Evolutionary conservation across 345 rosid species (phyloP).

Genomic region (Moricandia arvensis): DNA sequence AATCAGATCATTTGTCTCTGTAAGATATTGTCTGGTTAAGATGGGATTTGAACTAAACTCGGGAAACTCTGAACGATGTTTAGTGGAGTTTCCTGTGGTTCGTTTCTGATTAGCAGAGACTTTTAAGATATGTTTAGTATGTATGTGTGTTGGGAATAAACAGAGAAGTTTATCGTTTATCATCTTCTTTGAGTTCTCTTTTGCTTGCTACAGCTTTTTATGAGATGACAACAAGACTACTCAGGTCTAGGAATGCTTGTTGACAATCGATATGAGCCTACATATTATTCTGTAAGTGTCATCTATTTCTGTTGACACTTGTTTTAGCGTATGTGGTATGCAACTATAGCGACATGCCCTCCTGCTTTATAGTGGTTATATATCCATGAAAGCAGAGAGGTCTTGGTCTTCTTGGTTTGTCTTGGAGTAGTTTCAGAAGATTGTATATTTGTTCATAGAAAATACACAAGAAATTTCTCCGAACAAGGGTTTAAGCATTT

Average conservation of each 20-base stretch:
- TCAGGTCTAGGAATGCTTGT: constrained; percentile 10
- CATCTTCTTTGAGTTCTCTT: not conserved
- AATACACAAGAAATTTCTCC: not conserved
- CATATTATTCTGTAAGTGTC: constrained; percentile 20
- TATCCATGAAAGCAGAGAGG: not conserved
- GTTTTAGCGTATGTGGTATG: not conserved
- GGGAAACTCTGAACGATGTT: constrained; percentile 30
- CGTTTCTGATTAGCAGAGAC: constrained; percentile 39
- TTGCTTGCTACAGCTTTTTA: constrained; percentile 17
- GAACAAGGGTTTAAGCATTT: not conserved
- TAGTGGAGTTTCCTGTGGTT: constrained; percentile 38
- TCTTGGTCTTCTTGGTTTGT: constrained; percentile 23
- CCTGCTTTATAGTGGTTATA: not conserved
- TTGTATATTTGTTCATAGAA: not conserved
- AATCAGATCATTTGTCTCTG: constrained; percentile 23
- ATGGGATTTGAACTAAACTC: constrained; percentile 33
- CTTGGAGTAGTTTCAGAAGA: constrained; percentile 1
- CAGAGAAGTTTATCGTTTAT: not conserved
- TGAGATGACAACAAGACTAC: constrained; percentile 7
- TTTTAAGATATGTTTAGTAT: constrained; percentile 24
- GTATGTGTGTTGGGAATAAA: constrained; percentile 15
- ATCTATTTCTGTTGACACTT: constrained; percentile 13
- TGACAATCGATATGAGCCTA: constrained; percentile 1
- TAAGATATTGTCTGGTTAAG: constrained; percentile 24
- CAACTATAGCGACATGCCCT: not conserved